Percentiles rank a stretch among this genome's conserved stretches.
These are phyloP conservation scores for Chamaecyparis obtusa DNA, from an alignment of 75 land plant species.

Conservation along the genomic window DNA sequence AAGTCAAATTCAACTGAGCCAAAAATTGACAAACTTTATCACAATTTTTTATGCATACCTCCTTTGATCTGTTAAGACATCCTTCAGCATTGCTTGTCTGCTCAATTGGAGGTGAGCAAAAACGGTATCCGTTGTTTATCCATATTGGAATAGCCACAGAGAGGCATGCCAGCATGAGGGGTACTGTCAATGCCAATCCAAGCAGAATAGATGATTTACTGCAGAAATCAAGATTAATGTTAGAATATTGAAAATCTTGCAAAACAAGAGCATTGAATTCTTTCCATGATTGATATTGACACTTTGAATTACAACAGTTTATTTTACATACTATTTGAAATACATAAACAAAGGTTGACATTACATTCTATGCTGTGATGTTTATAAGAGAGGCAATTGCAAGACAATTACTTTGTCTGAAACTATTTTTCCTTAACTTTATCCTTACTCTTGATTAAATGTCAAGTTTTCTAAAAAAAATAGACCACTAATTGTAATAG, in stretches of 20 bases:
- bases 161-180: constrained; percentile 84
- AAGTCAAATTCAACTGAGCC: not conserved
- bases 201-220: constrained; percentile 98
- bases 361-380: not conserved
- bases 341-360: not conserved
- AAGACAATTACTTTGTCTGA: not conserved
- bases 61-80: constrained; percentile 22
- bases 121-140: constrained; percentile 81
- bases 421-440: not conserved
- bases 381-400: not conserved
- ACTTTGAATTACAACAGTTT: not conserved
- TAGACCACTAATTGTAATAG: not conserved
- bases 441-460: not conserved
- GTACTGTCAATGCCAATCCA: constrained; percentile 85
- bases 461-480: not conserved
- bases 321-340: not conserved
- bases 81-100: constrained; percentile 10
- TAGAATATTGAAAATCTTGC: not conserved
- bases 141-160: constrained; percentile 87
- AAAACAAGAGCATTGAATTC: not conserved
- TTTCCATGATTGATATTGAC: not conserved
- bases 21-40: not conserved
- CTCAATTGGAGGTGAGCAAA: constrained; percentile 45
- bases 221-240: constrained; percentile 13
- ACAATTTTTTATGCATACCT: constrained; percentile 30